Base-by-base conservation (phyloP, 2,329 filamentous ascomycete genomes). In the Aspergillus floridensis region DNA sequence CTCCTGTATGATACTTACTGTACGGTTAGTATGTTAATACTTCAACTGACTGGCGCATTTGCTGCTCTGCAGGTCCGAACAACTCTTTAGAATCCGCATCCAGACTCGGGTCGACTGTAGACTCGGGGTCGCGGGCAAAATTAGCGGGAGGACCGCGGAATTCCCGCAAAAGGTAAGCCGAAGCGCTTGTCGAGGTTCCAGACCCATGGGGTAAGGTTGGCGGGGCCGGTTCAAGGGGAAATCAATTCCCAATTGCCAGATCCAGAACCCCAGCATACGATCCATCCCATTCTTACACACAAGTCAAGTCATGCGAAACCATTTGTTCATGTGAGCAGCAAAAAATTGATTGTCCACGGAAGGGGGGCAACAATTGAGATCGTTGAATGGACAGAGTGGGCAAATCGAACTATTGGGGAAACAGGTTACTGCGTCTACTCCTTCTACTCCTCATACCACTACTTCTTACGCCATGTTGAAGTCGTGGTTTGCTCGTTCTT, bases 261-360 rank as follows among this genome's bases (percentile, higher is more conserved):
- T 46, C 35, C 52, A 53, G 47, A 48, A 49, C 22, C 59, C 58
- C 59, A 60, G 58, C 56, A 41, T 53, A 56, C 52, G 57, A 66
- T 65, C 26, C 26, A 29, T n/a, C n/a, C n/a, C n/a, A n/a, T n/a
- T n/a, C n/a, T n/a, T n/a, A 29, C 26, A 29, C 26, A 29, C 7
- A 6, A 58, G 58, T 58, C 59, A 52, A 49, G 54, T 55, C 56
- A 59, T 60, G 56, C 53, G 63, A 49, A 51, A 56, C 49, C 41
- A 53, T 41, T 35, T 64, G 68, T 66, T 63, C 71, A 73, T 75
- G 72, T 74, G 72, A 72, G 63, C 72, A 64, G 58, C 38, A 67
- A 68, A 68, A 65, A 65, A 67, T 29, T 29, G 26, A 64, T 5
- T 44, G 6, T 19, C 38, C 38, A 44, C 38, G 38, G 38, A 44